phyloP scores from a whole-genome alignment of 441 rosid species.

The Populus tomentosa region DNA sequence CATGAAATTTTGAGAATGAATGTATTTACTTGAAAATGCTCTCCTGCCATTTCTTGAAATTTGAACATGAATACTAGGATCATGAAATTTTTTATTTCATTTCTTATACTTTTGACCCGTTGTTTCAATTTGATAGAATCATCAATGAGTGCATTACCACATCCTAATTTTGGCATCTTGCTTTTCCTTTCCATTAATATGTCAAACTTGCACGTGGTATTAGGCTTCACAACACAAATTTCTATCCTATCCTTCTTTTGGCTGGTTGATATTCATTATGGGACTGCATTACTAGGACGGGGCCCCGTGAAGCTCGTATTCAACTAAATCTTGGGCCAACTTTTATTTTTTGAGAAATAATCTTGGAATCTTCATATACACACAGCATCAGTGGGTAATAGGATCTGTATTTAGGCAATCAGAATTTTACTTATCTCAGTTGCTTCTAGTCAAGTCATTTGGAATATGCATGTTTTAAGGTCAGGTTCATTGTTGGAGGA shows the following conservation, averaged over 20 bases:
- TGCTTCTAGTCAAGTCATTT: slow-evolving; percentile 16
- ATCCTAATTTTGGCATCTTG: neutral
- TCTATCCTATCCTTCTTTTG: neutral
- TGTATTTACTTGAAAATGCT: too few relatives aligned
- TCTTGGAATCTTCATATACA: neutral
- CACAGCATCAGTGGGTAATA: neutral
- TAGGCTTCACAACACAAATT: neutral
- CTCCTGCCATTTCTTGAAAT: too few relatives aligned
- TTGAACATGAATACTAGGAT: too few relatives aligned
- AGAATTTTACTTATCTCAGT: neutral
- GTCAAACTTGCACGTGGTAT: neutral
- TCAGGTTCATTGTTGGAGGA: slow-evolving; percentile 89
- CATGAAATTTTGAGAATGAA: too few relatives aligned
- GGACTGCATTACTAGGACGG: neutral
- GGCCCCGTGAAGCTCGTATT: neutral
- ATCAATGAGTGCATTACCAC: neutral
- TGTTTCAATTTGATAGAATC: neutral
- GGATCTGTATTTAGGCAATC: neutral
- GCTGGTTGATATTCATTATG: neutral
- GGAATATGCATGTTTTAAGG: slow-evolving; percentile 40
- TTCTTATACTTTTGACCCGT: neutral
- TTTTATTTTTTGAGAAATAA: neutral
- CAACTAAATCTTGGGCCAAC: neutral
- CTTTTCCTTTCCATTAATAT: neutral
- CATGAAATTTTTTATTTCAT: neutral